These are phyloP conservation scores for Microstroma glucosiphilum DNA, from an alignment of 1,284 basidiomycete species.

Conservation along the genomic window DNA sequence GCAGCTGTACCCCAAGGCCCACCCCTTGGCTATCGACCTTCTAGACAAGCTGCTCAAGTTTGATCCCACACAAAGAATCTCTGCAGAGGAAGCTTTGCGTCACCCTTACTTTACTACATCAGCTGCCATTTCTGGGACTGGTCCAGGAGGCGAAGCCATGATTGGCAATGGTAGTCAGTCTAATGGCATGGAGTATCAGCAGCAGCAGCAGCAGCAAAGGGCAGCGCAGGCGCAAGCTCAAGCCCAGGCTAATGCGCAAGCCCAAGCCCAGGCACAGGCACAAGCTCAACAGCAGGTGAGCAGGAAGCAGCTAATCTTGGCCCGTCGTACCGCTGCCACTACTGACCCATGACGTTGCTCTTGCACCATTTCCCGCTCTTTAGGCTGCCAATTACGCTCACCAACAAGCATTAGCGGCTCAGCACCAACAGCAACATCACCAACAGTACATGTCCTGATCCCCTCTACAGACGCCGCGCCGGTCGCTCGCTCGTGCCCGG, in stretches of 20 bases:
- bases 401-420: neutral
- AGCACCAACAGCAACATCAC: slow-evolving; percentile 7
- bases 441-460: slow-evolving; percentile 10
- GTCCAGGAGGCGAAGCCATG: neutral
- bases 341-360: too few species aligned
- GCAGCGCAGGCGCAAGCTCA: neutral
- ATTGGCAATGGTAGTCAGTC: neutral
- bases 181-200: neutral
- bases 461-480: neutral
- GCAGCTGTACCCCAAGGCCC: slow-evolving; percentile 84
- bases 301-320: neutral
- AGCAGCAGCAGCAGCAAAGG: slow-evolving; percentile 7
- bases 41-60: slow-evolving; percentile 94
- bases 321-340: neutral
- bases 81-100: slow-evolving; percentile 80
- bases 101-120: slow-evolving; percentile 79
- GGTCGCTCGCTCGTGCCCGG: too few species aligned
- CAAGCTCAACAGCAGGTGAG: slow-evolving; percentile 8
- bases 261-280: neutral
- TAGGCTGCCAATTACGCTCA: neutral
- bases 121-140: slow-evolving; percentile 22
- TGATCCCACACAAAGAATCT: slow-evolving; percentile 85
- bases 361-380: too few species aligned
- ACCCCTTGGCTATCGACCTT: slow-evolving; percentile 84
- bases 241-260: neutral